phyloP scores from a whole-genome alignment of 2,329 filamentous ascomycete genomes.

The Paracoccidioides brasiliensis region DNA sequence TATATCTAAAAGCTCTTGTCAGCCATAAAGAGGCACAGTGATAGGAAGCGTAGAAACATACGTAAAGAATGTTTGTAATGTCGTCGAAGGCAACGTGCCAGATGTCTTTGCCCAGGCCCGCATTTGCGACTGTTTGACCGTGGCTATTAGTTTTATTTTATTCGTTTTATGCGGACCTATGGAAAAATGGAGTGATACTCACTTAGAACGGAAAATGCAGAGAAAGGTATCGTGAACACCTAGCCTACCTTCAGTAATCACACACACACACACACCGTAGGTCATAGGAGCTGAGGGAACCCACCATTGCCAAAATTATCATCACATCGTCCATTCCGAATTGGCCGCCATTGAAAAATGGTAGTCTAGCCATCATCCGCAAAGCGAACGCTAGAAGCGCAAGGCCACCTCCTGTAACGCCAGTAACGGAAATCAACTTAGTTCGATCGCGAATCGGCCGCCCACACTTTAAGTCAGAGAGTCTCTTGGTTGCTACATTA shows the following conservation, averaged over 20 bases:
- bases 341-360: background rate
- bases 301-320: conserved; percentile 1
- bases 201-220: background rate
- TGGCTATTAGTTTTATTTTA: background rate
- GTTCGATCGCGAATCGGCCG: background rate
- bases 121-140: background rate
- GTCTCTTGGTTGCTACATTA: background rate
- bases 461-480: background rate
- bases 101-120: conserved; percentile 1
- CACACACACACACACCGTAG: background rate
- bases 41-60: background rate
- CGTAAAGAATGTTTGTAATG: conserved; percentile 1
- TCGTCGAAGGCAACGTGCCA: conserved; percentile 1
- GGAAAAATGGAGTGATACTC: background rate
- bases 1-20: background rate
- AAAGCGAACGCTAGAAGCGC: background rate
- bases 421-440: background rate
- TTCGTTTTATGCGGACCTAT: background rate
- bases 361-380: conserved; percentile 1
- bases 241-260: background rate
- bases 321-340: conserved; percentile 4
- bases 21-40: background rate
- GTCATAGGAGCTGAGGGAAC: background rate
- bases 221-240: background rate
- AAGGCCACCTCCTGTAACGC: background rate